Conservation (phyloP, 805 yeast species). For the Saturnispora kantuleensis region DNA sequence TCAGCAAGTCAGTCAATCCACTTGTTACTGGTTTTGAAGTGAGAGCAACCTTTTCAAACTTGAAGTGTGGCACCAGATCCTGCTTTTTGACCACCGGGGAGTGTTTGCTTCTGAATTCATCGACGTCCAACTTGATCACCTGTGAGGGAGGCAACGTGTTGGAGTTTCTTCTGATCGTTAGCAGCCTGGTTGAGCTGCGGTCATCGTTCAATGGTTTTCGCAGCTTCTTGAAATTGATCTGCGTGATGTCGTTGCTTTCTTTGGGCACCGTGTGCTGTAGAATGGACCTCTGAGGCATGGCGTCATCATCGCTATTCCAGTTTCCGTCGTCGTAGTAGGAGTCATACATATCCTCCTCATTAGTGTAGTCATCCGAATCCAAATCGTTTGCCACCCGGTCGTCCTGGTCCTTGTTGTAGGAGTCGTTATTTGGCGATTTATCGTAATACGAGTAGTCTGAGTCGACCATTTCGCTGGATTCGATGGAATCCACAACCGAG, state of each 20-base stretch:
- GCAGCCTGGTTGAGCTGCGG: background rate
- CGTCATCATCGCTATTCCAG: background rate
- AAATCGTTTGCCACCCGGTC: conserved; percentile 13
- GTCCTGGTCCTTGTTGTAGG: conserved; percentile 3
- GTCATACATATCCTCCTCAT: conserved; percentile 15
- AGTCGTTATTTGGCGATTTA: conserved; percentile 6
- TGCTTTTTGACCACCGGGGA: background rate
- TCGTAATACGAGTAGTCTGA: conserved; percentile 16
- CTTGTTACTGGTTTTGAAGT: background rate
- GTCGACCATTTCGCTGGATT: conserved; percentile 20
- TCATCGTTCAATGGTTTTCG: conserved; percentile 9
- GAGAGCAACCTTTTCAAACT: background rate
- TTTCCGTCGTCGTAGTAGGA: conserved; percentile 5
- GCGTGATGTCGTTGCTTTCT: conserved; percentile 12
- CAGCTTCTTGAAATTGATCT: conserved; percentile 14
- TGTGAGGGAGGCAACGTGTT: background rate
- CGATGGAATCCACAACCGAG: conserved; percentile 15
- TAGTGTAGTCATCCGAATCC: conserved; percentile 23
- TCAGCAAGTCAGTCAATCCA: conserved; percentile 35
- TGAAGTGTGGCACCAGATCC: background rate
- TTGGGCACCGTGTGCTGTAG: background rate
- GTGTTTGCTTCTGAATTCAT: background rate
- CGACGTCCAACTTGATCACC: background rate
- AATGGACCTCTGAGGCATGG: too few species aligned
- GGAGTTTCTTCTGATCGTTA: background rate